These are phyloP conservation scores for Limonium bicolor DNA, from an alignment of 148 eudicot species.

Conservation along the genomic window DNA sequence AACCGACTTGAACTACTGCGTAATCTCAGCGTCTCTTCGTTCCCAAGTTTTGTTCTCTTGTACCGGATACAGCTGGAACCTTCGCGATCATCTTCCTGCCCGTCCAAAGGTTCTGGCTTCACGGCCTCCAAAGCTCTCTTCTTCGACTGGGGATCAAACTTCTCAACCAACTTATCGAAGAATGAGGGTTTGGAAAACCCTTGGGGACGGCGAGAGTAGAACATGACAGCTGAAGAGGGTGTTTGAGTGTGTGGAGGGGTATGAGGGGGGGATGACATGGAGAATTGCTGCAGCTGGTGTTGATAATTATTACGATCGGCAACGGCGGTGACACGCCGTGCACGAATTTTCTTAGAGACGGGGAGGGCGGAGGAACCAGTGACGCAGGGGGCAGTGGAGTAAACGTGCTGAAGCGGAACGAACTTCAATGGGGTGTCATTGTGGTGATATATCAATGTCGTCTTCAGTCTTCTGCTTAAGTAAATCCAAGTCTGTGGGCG, in stretches of 20 bases:
- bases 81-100: conserved; percentile 9
- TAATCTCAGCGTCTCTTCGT: conserved; percentile 10
- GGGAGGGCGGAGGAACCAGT: conserved; percentile 25
- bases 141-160: conserved; percentile 7
- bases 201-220: conserved; percentile 3
- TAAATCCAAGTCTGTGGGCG: too few species aligned
- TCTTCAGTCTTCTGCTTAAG: conserved; percentile 6
- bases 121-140: conserved; percentile 11
- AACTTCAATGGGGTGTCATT: conserved; percentile 30
- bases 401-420: conserved; percentile 48
- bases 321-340: conserved; percentile 16
- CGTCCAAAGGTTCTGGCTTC: conserved; percentile 17
- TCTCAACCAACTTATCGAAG: conserved; percentile 10
- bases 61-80: conserved; percentile 1
- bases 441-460: conserved; percentile 24
- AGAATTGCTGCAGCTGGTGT: too few species aligned
- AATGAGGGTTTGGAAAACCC: background rate
- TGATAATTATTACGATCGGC: too few species aligned
- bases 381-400: conserved; percentile 48
- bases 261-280: background rate
- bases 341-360: conserved; percentile 47
- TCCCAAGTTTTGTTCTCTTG: conserved; percentile 18
- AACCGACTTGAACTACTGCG: conserved; percentile 27
- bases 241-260: background rate
- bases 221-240: background rate